These are phyloP conservation scores for Candida mattraensis DNA, from an alignment of 805 yeast species.

Conservation along the genomic window DNA sequence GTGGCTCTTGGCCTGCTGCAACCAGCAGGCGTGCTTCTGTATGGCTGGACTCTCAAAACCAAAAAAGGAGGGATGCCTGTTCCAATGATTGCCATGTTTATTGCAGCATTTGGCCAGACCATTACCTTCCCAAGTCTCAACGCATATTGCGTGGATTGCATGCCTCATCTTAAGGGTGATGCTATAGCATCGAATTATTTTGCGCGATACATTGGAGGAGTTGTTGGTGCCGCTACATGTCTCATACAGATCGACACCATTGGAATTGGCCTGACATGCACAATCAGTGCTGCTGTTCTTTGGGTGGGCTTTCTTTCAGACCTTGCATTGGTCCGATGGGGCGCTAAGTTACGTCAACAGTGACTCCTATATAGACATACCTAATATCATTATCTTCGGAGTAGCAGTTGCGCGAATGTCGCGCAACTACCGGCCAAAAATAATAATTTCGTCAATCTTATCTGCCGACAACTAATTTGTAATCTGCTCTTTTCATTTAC, in stretches of 20 bases:
- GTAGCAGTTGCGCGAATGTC: no score
- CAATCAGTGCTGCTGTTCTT: constrained; percentile 45
- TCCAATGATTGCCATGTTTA: constrained; percentile 49
- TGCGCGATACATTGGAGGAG: constrained; percentile 48
- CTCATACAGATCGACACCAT: constrained; percentile 44
- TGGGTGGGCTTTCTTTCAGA: constrained; percentile 38
- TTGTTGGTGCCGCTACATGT: constrained; percentile 49
- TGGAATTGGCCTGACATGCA: constrained; percentile 57
- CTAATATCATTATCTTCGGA: no score
- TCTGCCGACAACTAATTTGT: no score
- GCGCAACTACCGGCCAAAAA: no score
- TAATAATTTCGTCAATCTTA: no score
- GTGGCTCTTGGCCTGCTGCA: constrained; percentile 41
- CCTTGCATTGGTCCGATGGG: constrained; percentile 36
- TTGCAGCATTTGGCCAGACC: constrained; percentile 52
- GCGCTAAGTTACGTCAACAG: no score
- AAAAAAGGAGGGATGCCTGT: constrained; percentile 54
- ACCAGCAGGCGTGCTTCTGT: constrained; percentile 45
- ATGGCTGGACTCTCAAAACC: constrained; percentile 52
- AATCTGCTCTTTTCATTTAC: no score
- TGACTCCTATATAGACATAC: no score
- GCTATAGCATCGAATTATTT: constrained; percentile 55
- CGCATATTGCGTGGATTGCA: constrained; percentile 56
- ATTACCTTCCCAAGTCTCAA: constrained; percentile 50
- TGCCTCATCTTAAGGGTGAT: constrained; percentile 53